Base-by-base conservation (phyloP, 176 grass and related monocot species). In the Panicum miliaceum region DNA sequence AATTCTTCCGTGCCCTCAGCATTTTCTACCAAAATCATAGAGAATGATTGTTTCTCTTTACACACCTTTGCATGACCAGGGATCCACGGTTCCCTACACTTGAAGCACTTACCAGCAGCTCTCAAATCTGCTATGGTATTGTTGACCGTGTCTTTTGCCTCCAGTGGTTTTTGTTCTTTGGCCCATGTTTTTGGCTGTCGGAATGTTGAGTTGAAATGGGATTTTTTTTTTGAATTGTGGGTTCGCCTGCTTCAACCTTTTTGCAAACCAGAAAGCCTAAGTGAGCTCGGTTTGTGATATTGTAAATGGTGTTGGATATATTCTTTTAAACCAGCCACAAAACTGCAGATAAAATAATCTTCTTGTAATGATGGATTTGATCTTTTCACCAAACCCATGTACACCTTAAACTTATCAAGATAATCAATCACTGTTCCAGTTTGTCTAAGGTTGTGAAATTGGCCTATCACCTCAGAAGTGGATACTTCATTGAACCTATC, bases 401-500 rank as follows among this genome's bases (percentile, higher is more conserved):
- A 0, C 8, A 6, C 69, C 2, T 72, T 23, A 72, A 72, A 72
- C 0, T 50, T 72, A 0, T 72, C 43, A 1, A 72, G 15, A 12
- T 72, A 72, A 0, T 11, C 6, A 0, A 0, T 0, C 0, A 72
- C 23, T 3, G 43, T 16, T 0, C 43, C 13, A 3, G n/a, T 15
- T 32, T 72, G 69, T 4, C 26, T 50, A 0, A 72, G 5, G 0
- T 13, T 7, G 0, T 72, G 69, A 8, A 72, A 72, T 1, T 50
- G n/a, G 0, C n/a, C 46, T 0, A 72, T 8, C 1, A 48, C 9
- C 0, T 72, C 69, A 48, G 3, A 47, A 7, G 0, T 3, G 1
- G 43, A 72, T 0, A 7, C 27, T 16, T 72, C 4, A 9, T 13
- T 8, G 6, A 72, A 50, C 15, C 61, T 32, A 4, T 34, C 61